These are phyloP conservation scores for Coemansia sp. DNA, from an alignment of 192 early-diverging fungal species.

Conservation along the genomic window DNA sequence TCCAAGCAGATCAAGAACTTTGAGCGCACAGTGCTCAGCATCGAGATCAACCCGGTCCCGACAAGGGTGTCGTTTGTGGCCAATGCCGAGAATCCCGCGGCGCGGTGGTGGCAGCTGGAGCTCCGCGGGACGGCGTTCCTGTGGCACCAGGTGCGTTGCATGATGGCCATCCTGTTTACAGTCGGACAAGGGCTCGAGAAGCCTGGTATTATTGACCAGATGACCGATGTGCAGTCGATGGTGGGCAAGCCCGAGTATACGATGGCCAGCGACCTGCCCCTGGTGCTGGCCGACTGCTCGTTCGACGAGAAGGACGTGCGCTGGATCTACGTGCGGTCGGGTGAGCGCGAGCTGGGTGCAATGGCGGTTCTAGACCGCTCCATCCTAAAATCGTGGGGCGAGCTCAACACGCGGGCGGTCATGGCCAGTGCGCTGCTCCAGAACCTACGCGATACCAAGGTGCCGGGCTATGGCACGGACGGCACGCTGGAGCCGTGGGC, in stretches of 20 bases:
- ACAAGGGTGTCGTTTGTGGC: slow-evolving; percentile 22
- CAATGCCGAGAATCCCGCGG: slow-evolving; percentile 4
- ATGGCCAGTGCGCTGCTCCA: slow-evolving; percentile 38
- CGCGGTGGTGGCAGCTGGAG: slow-evolving; percentile 56
- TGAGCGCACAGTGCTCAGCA: slow-evolving; percentile 63
- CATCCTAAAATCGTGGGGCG: slow-evolving; percentile 18
- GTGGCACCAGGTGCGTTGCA: slow-evolving; percentile 97
- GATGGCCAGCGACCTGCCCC: slow-evolving; percentile 84
- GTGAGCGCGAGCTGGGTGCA: slow-evolving; percentile 12
- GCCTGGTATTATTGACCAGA: slow-evolving; percentile 58
- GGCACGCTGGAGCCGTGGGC: slow-evolving; percentile 8
- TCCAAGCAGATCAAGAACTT: slow-evolving; percentile 75
- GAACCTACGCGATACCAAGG: slow-evolving; percentile 11
- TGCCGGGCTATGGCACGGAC: slow-evolving; percentile 1
- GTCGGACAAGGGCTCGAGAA: slow-evolving; percentile 76
- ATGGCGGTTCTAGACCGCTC: slow-evolving; percentile 26
- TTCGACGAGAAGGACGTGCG: slow-evolving; percentile 54
- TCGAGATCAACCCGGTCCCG: slow-evolving; percentile 53
- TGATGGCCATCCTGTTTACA: slow-evolving; percentile 85
- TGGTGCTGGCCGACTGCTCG: slow-evolving; percentile 83
- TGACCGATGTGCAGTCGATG: slow-evolving; percentile 63
- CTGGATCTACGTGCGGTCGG: slow-evolving; percentile 54
- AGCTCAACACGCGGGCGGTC: slow-evolving; percentile 30
- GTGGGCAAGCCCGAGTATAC: slow-evolving; percentile 81
- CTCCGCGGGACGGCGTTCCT: slow-evolving; percentile 86